phyloP scores from a whole-genome alignment of 495 filamentous ascomycete genomes.

The Aspergillus bertholletiae region DNA sequence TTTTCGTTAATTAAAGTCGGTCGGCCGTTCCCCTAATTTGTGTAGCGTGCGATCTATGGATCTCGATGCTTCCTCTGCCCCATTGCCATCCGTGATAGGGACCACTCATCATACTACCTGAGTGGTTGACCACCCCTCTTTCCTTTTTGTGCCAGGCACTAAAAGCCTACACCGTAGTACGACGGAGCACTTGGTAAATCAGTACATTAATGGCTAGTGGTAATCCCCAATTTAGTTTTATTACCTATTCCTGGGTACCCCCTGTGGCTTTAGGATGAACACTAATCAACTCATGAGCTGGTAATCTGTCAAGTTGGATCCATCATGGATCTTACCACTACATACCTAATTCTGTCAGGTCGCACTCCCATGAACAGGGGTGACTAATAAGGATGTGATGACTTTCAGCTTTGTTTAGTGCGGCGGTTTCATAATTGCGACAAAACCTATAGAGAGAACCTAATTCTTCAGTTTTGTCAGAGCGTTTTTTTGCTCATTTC shows the following conservation, averaged over 20 bases:
- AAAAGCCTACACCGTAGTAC: neutral
- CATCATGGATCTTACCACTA: no score
- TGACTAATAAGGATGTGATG: neutral
- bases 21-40: constrained; percentile 18
- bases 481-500: no score
- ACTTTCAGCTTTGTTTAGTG: neutral
- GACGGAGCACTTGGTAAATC: neutral
- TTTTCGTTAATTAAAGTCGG: constrained; percentile 17
- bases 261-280: neutral
- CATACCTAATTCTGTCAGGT: no score
- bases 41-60: constrained; percentile 23
- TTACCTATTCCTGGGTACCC: neutral
- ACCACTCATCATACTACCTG: constrained; percentile 8
- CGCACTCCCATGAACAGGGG: no score
- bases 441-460: neutral
- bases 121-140: constrained; percentile 1
- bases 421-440: neutral
- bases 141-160: neutral
- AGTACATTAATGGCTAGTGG: neutral
- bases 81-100: constrained; percentile 3
- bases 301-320: no score
- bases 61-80: constrained; percentile 14
- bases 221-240: neutral
- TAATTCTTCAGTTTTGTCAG: neutral
- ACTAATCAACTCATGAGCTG: neutral